phyloP scores from a whole-genome alignment of 2,329 filamentous ascomycete genomes.

The Alternaria solani region DNA sequence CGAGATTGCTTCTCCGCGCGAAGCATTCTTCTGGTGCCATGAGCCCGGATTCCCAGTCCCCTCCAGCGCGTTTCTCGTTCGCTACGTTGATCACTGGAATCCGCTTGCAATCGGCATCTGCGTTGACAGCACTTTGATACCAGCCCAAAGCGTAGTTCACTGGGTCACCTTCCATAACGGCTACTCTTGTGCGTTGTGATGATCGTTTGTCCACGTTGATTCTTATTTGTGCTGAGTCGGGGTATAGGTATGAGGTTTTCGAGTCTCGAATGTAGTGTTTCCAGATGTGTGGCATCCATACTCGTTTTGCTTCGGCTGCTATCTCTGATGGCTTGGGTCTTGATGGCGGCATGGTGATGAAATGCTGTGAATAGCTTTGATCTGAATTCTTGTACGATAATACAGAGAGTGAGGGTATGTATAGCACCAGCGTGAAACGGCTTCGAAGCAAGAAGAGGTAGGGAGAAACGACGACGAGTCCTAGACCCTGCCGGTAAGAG shows the following conservation, averaged over 20 bases:
- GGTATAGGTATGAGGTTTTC: slow-evolving; percentile 67
- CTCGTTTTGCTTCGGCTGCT: slow-evolving; percentile 75
- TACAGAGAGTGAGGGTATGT: slow-evolving; percentile 12
- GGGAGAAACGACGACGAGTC: slow-evolving; percentile 13
- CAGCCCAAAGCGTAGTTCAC: slow-evolving; percentile 67
- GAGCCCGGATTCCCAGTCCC: slow-evolving; percentile 77
- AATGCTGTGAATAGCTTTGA: slow-evolving; percentile 8
- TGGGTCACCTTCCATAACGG: slow-evolving; percentile 56
- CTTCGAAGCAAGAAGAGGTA: slow-evolving; percentile 17
- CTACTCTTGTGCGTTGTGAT: slow-evolving; percentile 52
- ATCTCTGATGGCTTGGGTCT: slow-evolving; percentile 73
- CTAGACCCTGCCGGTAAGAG: slow-evolving; percentile 30
- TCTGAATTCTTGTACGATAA: slow-evolving; percentile 11
- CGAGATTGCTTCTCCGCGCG: slow-evolving; percentile 76
- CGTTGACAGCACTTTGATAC: slow-evolving; percentile 53
- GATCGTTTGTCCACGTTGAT: slow-evolving; percentile 59
- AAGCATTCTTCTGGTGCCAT: slow-evolving; percentile 75
- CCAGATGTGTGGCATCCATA: slow-evolving; percentile 71
- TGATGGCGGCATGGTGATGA: slow-evolving; percentile 61
- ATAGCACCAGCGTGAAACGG: slow-evolving; percentile 7
- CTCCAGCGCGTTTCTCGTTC: slow-evolving; percentile 78
- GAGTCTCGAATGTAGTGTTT: slow-evolving; percentile 63
- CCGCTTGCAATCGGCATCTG: slow-evolving; percentile 39
- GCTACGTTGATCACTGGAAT: slow-evolving; percentile 76
- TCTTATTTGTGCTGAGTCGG: slow-evolving; percentile 47